These are phyloP conservation scores for Colletotrichum tropicicola DNA, from an alignment of 2,329 filamentous ascomycete species.

Conservation along the genomic window DNA sequence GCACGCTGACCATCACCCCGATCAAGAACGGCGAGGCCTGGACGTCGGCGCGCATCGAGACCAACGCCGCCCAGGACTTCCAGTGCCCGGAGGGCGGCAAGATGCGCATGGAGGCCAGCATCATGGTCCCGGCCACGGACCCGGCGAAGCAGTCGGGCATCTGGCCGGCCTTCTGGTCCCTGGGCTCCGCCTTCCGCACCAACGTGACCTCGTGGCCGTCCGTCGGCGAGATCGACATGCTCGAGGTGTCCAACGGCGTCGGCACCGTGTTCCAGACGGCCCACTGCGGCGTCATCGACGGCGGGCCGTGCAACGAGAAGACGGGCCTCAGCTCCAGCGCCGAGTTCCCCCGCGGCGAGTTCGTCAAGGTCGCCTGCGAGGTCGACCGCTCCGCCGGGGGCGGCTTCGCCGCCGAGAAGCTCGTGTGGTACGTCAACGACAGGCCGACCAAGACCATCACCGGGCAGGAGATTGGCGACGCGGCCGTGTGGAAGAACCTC, in stretches of 20 bases:
- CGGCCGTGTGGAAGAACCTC: slow-evolving; percentile 40
- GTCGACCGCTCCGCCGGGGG: slow-evolving; percentile 40
- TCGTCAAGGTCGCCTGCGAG: slow-evolving; percentile 42
- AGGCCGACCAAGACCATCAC: slow-evolving; percentile 36
- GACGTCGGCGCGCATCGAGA: slow-evolving; percentile 56
- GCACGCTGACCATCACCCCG: slow-evolving; percentile 34
- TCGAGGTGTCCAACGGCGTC: slow-evolving; percentile 52
- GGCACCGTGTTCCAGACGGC: slow-evolving; percentile 44
- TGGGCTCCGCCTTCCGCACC: slow-evolving; percentile 48
- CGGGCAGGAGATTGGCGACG: slow-evolving; percentile 37
- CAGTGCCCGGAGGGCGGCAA: slow-evolving; percentile 41
- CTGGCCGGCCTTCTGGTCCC: slow-evolving; percentile 58
- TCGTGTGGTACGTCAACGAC: slow-evolving; percentile 47
- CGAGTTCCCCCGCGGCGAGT: slow-evolving; percentile 39
- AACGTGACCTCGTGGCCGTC: slow-evolving; percentile 51
- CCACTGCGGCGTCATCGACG: slow-evolving; percentile 50
- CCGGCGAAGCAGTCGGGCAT: slow-evolving; percentile 45
- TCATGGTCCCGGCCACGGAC: slow-evolving; percentile 45
- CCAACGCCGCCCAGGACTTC: slow-evolving; percentile 44
- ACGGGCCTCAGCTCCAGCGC: slow-evolving; percentile 40
- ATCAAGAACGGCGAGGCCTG: slow-evolving; percentile 41
- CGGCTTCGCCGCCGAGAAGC: slow-evolving; percentile 40
- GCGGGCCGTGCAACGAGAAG: slow-evolving; percentile 52
- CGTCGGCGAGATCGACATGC: slow-evolving; percentile 54
- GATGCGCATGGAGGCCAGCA: slow-evolving; percentile 47